phyloP scores from a whole-genome alignment of 768 basidiomycete genomes.

The Lepiota venenata region DNA sequence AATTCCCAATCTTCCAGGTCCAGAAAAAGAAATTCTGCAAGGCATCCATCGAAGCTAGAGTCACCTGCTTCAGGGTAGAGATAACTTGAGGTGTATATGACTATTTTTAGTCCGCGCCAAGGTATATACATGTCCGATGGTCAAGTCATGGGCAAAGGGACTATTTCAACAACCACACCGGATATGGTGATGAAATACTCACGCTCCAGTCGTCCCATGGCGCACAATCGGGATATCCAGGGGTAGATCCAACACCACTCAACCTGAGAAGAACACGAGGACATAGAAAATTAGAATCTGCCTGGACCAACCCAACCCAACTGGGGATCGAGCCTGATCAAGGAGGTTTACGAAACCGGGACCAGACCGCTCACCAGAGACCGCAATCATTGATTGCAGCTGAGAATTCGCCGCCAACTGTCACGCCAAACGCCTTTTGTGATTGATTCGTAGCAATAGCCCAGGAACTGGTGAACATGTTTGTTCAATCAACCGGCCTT shows the following conservation, averaged over 20 bases:
- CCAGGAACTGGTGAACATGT: slow-evolving; percentile 36
- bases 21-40: slow-evolving; percentile 95
- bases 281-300: slow-evolving; percentile 10
- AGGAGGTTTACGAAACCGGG: slow-evolving; percentile 5
- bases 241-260: slow-evolving; percentile 40
- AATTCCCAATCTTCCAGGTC: slow-evolving; percentile 94
- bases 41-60: slow-evolving; percentile 83
- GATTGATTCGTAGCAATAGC: slow-evolving; percentile 55
- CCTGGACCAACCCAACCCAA: slow-evolving; percentile 10
- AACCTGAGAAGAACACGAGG: slow-evolving; percentile 29
- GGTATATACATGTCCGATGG: slow-evolving; percentile 9
- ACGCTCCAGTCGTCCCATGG: slow-evolving; percentile 45
- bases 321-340: slow-evolving; percentile 8
- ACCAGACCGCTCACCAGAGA: slow-evolving; percentile 43
- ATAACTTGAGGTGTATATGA: slow-evolving; percentile 59
- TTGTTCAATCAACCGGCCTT: slow-evolving; percentile 18
- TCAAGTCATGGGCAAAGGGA: neutral
- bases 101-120: slow-evolving; percentile 21
- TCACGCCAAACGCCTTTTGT: slow-evolving; percentile 72
- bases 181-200: slow-evolving; percentile 16
- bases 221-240: slow-evolving; percentile 32
- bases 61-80: slow-evolving; percentile 57
- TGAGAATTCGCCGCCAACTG: slow-evolving; percentile 80
- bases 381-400: slow-evolving; percentile 79
- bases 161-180: neutral